Conservation (phyloP, 2,329 filamentous ascomycete species). For the Colletotrichum limetticola region DNA sequence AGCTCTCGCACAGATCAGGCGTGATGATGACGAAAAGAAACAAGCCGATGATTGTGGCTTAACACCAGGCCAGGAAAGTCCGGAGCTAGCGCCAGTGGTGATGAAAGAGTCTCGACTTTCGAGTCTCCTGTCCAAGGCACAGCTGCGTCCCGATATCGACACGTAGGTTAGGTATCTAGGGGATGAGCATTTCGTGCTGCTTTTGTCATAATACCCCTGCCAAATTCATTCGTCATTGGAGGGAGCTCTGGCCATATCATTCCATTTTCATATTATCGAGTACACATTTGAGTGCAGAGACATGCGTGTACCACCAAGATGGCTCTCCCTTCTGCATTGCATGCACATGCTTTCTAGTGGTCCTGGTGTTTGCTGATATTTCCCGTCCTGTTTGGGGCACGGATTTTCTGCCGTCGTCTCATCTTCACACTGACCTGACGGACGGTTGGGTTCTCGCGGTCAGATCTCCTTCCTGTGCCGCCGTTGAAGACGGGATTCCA, state of each 20-base stretch:
- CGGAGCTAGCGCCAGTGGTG: conserved; percentile 30
- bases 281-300: not conserved
- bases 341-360: conserved; percentile 9
- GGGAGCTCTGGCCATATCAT: not conserved
- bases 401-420: conserved; percentile 32
- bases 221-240: not conserved
- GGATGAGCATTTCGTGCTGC: not conserved
- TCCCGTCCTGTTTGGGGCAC: conserved; percentile 6
- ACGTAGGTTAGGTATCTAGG: not conserved
- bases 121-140: not conserved
- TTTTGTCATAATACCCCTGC: not conserved
- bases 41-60: conserved; percentile 26
- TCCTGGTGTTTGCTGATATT: not conserved
- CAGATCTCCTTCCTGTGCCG: conserved; percentile 8
- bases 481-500: not conserved
- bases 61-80: conserved; percentile 21
- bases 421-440: conserved; percentile 22
- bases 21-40: conserved; percentile 30
- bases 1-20: conserved; percentile 27
- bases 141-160: not conserved
- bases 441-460: conserved; percentile 8
- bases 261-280: not conserved
- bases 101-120: conserved; percentile 10
- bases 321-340: not conserved
- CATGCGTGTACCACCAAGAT: not conserved